Base-by-base conservation (phyloP, 768 basidiomycete genomes). In the Dendrothele bispora region DNA sequence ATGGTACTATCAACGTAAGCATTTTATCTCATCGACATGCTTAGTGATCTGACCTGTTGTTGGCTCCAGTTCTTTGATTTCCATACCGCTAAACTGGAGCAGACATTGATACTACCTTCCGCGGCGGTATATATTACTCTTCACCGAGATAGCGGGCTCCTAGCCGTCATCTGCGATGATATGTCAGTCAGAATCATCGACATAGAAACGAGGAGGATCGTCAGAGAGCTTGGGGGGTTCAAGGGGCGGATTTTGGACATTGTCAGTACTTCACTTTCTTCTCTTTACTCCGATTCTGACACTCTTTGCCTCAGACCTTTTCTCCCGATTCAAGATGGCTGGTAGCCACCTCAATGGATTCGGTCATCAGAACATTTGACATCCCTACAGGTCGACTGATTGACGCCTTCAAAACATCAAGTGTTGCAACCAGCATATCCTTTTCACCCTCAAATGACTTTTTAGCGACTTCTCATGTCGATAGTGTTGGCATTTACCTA, bases 391-490 rank as follows among this genome's bases (percentile, higher is more conserved):
- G 95, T 5, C 77, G 84, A 22, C 72, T 98, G 29, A 94, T 99
- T 44, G 93, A 98, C 58, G 91, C 84, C 0, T 98, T 99, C 73
- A 79, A 82, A 45, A 93, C 92, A 7, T 70, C 86, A 24, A 91
- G 87, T 55, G 79, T 95, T 21, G 91, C 95, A 5, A 95, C 91
- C 0, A 92, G 87, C 59, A 68, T 99, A 17, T 78, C 91, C 1
- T 95, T 99, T 65, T 98, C 95, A 2, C 97, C 97, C 0, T 87
- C 92, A 0, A 88, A 89, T 46, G 97, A 98, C 64, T 98, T 99
- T 71, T 69, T 99, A 52, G 97, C 97, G 1, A 95, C 95, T 8
- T 77, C 91, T 1, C 97, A 99, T 62, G 84, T 97, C 5, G 95
- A 97, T 56, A 93, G 86, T 49, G 86, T 98, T 44, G 97, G 95